Percentiles rank a stretch among this genome's conserved stretches.
These are phyloP conservation scores for Globisporangium cystogenes DNA, from an alignment of 352 stramenopile species.

Conservation along the genomic window DNA sequence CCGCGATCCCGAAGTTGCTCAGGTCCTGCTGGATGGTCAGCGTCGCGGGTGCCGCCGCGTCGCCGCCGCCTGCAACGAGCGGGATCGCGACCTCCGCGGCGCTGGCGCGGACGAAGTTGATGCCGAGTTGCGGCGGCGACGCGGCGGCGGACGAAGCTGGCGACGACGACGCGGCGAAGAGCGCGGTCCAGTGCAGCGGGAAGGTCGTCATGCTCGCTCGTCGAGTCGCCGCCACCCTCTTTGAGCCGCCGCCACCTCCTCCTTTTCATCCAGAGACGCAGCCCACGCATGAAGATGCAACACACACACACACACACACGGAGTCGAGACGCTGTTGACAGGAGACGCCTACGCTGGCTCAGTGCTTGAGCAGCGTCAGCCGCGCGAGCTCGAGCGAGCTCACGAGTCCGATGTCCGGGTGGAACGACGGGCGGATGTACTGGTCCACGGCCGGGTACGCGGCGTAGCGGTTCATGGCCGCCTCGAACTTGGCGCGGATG, in stretches of 20 bases:
- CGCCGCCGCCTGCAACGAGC: too few species aligned
- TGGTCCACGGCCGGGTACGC: constrained; percentile 58
- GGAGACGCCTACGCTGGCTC: too few species aligned
- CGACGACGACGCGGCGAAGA: constrained; percentile 17
- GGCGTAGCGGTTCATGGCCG: constrained; percentile 76
- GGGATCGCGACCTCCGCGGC: constrained; percentile 23
- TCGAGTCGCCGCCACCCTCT: too few species aligned
- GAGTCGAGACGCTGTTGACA: not conserved
- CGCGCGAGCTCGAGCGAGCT: constrained; percentile 77
- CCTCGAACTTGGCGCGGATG: constrained; percentile 77
- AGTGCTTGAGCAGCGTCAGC: constrained; percentile 42
- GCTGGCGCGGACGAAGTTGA: constrained; percentile 57
- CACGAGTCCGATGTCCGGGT: constrained; percentile 76
- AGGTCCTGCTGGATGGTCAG: constrained; percentile 45
- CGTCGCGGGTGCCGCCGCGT: too few species aligned
- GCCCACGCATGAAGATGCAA: too few species aligned
- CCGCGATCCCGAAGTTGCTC: constrained; percentile 38
- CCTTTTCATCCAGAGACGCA: too few species aligned
- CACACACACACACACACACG: too few species aligned
- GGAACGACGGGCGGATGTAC: constrained; percentile 84
- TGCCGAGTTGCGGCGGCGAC: constrained; percentile 27
- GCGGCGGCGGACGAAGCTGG: not conserved
- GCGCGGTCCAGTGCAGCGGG: constrained; percentile 19
- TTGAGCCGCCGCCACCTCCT: too few species aligned
- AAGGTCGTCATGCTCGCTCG: not conserved